Evolutionary conservation across 78 protist species (phyloP).

Genomic region (Ministeria vibrans): DNA sequence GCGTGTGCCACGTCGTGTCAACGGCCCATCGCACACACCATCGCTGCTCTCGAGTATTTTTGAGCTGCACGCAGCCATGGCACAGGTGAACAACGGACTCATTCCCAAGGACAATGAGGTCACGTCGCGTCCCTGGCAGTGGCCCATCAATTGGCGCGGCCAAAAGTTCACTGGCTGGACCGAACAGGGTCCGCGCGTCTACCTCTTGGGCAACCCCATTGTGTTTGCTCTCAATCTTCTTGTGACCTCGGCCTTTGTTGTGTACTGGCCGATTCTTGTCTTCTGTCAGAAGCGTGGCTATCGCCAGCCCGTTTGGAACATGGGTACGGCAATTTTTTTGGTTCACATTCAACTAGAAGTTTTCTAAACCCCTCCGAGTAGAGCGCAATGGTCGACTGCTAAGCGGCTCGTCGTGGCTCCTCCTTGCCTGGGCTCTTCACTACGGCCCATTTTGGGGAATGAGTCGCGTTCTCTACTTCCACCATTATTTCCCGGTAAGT

Average conservation of each 20-base stretch:
- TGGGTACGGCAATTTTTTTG: neutral
- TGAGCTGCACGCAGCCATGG: constrained; percentile 28
- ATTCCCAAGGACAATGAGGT: constrained; percentile 16
- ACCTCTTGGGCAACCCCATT: constrained; percentile 23
- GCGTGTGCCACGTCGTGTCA: neutral
- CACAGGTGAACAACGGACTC: constrained; percentile 19
- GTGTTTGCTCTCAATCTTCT: neutral
- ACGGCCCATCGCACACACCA: neutral
- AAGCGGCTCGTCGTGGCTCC: constrained; percentile 3
- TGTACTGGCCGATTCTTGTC: neutral
- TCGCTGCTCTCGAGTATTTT: constrained; percentile 4
- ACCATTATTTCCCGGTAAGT: constrained; percentile 29
- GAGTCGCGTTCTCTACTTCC: constrained; percentile 31
- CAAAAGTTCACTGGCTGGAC: constrained; percentile 18
- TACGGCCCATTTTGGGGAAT: constrained; percentile 28
- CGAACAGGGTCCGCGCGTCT: constrained; percentile 11
- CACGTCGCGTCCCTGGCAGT: constrained; percentile 26
- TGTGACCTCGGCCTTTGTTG: neutral
- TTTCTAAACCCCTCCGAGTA: neutral
- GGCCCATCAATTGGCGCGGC: constrained; percentile 23
- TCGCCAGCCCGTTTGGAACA: neutral
- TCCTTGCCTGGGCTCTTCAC: constrained; percentile 13
- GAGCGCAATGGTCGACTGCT: constrained; percentile 8
- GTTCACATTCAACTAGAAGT: neutral
- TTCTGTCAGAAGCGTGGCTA: constrained; percentile 9